These are phyloP conservation scores for Beta lomatogona DNA, from an alignment of 179 eudicot genomes.

Conservation along the genomic window DNA sequence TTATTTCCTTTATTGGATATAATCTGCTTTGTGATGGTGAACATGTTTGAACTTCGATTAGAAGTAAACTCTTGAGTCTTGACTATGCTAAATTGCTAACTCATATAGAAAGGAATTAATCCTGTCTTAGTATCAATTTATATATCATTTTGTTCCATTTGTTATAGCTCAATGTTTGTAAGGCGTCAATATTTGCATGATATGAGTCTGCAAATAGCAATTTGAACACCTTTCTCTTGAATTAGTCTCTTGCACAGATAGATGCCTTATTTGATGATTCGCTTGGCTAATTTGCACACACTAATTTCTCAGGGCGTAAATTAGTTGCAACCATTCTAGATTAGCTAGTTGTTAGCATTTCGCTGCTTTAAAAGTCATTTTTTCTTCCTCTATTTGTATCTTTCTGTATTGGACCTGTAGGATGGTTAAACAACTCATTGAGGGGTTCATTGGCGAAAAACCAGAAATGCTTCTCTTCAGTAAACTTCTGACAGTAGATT, in stretches of 20 bases:
- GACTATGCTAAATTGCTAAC: too few species aligned
- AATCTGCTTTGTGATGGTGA: neutral
- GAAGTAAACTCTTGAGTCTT: neutral
- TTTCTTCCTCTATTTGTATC: too few species aligned
- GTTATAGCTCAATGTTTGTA: neutral
- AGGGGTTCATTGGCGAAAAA: too few species aligned
- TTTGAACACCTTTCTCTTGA: neutral
- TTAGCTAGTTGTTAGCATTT: neutral
- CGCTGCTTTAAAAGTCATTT: neutral
- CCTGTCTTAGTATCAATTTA: neutral
- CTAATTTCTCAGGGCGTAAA: neutral
- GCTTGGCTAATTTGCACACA: neutral
- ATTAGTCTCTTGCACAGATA: neutral
- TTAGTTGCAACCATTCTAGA: neutral
- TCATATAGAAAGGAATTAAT: neutral
- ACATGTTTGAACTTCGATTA: neutral
- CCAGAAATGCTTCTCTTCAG: too few species aligned
- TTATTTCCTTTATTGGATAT: too few species aligned
- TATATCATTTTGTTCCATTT: neutral
- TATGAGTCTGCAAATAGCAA: neutral
- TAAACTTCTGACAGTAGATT: too few species aligned
- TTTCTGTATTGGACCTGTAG: too few species aligned
- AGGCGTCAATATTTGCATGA: neutral
- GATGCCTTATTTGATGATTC: neutral
- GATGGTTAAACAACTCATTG: too few species aligned